These are phyloP conservation scores for Wolfiporia cocos DNA, from an alignment of 1,284 basidiomycete species.

Conservation along the genomic window DNA sequence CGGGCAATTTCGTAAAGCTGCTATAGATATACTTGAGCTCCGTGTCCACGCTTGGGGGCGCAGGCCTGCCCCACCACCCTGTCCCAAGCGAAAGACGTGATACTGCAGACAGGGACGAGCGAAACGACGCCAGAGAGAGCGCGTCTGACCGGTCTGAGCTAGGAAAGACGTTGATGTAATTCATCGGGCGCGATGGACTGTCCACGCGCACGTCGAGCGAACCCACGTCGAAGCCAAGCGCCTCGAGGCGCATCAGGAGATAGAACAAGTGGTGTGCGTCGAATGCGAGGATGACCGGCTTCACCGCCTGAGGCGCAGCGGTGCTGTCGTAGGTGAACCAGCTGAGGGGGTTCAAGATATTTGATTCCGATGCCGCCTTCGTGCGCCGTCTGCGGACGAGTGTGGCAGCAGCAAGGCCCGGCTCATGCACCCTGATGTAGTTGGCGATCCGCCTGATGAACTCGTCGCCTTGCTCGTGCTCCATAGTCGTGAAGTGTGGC, in stretches of 20 bases:
- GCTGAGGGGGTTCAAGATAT: slow-evolving; percentile 50
- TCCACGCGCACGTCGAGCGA: slow-evolving; percentile 76
- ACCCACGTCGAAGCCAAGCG: slow-evolving; percentile 66
- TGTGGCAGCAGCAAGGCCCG: slow-evolving; percentile 58
- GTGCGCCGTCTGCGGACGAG: slow-evolving; percentile 43
- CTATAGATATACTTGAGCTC: slow-evolving; percentile 86
- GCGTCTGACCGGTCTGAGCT: slow-evolving; percentile 64
- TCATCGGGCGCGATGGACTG: slow-evolving; percentile 67
- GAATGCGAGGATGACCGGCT: slow-evolving; percentile 60
- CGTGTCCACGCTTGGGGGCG: slow-evolving; percentile 54
- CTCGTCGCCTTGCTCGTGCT: slow-evolving; percentile 64
- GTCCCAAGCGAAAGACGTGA: slow-evolving; percentile 68
- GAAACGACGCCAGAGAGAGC: slow-evolving; percentile 73
- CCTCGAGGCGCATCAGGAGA: slow-evolving; percentile 82
- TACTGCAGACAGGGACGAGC: slow-evolving; percentile 73
- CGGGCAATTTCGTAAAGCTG: slow-evolving; percentile 82
- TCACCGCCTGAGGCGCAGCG: slow-evolving; percentile 29
- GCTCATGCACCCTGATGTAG: slow-evolving; percentile 68
- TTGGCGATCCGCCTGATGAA: slow-evolving; percentile 63
- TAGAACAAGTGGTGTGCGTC: slow-evolving; percentile 87
- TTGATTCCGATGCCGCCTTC: slow-evolving; percentile 31
- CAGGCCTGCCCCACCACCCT: slow-evolving; percentile 61
- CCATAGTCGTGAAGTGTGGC: slow-evolving; percentile 43
- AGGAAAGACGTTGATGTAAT: slow-evolving; percentile 58
- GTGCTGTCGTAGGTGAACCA: slow-evolving; percentile 50